These are phyloP conservation scores for Chaetothyriales sp. DNA, from an alignment of 2,329 filamentous ascomycete species.

Conservation along the genomic window DNA sequence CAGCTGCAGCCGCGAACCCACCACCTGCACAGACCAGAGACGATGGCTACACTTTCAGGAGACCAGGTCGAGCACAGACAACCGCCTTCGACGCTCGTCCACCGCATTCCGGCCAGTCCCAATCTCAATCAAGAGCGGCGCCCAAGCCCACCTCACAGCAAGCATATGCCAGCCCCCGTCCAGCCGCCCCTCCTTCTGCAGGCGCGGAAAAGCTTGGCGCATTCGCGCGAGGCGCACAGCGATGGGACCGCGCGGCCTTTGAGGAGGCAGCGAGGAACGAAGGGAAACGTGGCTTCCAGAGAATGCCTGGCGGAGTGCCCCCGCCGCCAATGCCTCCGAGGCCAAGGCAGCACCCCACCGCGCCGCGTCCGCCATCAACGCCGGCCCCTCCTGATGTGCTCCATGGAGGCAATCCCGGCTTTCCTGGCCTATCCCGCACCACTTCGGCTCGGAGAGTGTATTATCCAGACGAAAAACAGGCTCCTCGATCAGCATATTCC, in stretches of 20 bases:
- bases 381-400: constrained; percentile 20
- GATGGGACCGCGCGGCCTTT: constrained; percentile 14
- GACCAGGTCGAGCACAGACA: constrained; percentile 4
- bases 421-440: constrained; percentile 23
- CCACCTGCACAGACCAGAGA: constrained; percentile 1
- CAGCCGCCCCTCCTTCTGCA: constrained; percentile 9
- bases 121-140: constrained; percentile 12
- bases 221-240: constrained; percentile 12
- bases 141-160: constrained; percentile 2
- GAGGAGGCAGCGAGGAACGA: constrained; percentile 13
- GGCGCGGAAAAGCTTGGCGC: constrained; percentile 16
- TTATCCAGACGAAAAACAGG: constrained; percentile 47
- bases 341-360: constrained; percentile 12
- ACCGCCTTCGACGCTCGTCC: constrained; percentile 1
- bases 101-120: constrained; percentile 6
- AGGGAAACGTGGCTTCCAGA: constrained; percentile 13
- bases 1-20: background rate
- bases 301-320: constrained; percentile 8
- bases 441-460: constrained; percentile 37
- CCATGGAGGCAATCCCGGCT: constrained; percentile 19
- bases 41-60: constrained; percentile 10
- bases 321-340: constrained; percentile 11
- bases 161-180: constrained; percentile 5
- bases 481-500: constrained; percentile 33
- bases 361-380: constrained; percentile 8